Percentiles rank a stretch among this genome's conserved stretches.
Conservation (phyloP, 805 yeast species). For the Candida chauliodis region DNA sequence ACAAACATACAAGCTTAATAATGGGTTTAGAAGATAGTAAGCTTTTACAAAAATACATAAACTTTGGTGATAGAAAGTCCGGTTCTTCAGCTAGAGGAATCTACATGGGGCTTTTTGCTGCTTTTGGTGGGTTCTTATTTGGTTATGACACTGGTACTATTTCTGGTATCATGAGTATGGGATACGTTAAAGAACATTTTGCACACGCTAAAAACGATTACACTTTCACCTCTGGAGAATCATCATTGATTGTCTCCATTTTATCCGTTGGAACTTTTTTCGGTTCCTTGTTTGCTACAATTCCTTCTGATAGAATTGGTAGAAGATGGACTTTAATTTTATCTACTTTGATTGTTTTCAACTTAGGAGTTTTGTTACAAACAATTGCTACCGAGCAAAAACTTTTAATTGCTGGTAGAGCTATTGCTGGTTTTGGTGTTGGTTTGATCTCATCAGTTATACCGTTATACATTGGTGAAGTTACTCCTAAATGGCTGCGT, state of each 20-base stretch:
- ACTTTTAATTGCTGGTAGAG: constrained; percentile 37
- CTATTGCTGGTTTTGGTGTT: constrained; percentile 40
- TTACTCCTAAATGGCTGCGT: constrained; percentile 41
- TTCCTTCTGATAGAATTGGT: constrained; percentile 35
- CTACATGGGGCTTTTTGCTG: constrained; percentile 38
- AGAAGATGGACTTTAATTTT: constrained; percentile 36
- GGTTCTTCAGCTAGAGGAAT: constrained; percentile 42
- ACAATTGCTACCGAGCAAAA: constrained; percentile 33
- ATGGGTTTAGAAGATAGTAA: constrained; percentile 40
- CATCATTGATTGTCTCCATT: constrained; percentile 22
- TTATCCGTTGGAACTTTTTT: constrained; percentile 42
- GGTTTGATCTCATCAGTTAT: constrained; percentile 39
- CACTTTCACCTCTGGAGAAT: constrained; percentile 19
- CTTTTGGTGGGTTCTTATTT: constrained; percentile 39
- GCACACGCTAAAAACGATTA: constrained; percentile 7
- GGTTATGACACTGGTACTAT: constrained; percentile 45
- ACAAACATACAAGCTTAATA: no score
- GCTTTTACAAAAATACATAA: constrained; percentile 31
- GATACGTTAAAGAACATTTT: constrained; percentile 29
- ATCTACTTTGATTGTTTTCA: constrained; percentile 31
- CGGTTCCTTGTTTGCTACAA: constrained; percentile 37
- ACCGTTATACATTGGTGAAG: constrained; percentile 40
- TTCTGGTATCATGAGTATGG: constrained; percentile 40
- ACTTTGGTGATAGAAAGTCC: constrained; percentile 45
- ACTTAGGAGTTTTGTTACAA: constrained; percentile 37